Conservation (phyloP, 1,284 basidiomycete species). For the Leccinum solheimii region DNA sequence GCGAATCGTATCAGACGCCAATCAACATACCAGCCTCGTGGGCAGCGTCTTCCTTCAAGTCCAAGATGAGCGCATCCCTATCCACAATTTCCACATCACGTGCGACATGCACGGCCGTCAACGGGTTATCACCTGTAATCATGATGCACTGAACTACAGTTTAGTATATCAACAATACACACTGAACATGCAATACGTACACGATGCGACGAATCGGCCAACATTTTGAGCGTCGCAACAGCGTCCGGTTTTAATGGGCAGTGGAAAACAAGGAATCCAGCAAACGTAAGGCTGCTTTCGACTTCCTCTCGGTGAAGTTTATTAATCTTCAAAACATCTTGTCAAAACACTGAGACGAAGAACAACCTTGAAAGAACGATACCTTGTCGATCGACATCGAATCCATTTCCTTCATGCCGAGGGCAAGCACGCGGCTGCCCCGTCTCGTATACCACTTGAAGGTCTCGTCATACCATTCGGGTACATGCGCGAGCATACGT, state of each 20-base stretch:
- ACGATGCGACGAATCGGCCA: conserved; percentile 91
- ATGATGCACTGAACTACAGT: conserved; percentile 76
- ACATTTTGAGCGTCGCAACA: conserved; percentile 84
- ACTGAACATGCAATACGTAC: conserved; percentile 47
- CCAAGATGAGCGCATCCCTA: conserved; percentile 87
- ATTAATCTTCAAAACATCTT: conserved; percentile 62
- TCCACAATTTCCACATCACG: conserved; percentile 95
- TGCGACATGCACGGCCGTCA: conserved; percentile 93
- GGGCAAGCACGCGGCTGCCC: conserved; percentile 88
- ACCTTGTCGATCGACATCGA: conserved; percentile 67
- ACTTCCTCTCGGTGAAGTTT: conserved; percentile 77
- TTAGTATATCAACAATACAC: conserved; percentile 7
- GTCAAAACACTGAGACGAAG: neutral
- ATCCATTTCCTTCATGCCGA: conserved; percentile 84
- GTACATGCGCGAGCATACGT: conserved; percentile 74
- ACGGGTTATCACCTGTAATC: conserved; percentile 97
- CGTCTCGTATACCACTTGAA: conserved; percentile 92
- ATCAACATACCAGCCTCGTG: conserved; percentile 59
- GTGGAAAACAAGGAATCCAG: conserved; percentile 94
- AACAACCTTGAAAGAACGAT: conserved; percentile 9
- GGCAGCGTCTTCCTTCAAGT: conserved; percentile 78
- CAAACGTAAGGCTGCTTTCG: conserved; percentile 78
- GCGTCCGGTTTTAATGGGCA: conserved; percentile 95
- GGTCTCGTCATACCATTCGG: conserved; percentile 84
- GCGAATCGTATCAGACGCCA: neutral